Base-by-base conservation (phyloP, 139 green algal genomes). In the Astrephomene gubernaculifera region DNA sequence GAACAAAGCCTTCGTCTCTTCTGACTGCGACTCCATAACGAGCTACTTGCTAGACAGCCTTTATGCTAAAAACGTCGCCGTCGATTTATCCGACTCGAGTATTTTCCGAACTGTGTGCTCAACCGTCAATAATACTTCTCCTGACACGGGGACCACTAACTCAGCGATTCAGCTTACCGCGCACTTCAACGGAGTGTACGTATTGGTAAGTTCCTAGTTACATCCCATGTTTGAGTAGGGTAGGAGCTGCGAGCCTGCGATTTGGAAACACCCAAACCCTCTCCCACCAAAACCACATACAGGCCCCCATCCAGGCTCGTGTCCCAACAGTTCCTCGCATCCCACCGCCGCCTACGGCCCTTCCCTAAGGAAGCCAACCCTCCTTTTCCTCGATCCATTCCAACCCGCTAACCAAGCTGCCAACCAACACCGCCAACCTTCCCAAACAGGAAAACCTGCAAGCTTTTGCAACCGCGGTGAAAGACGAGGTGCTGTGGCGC, bases 401-500 rank as follows among this genome's bases (percentile, higher is more conserved):
- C 57, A 33, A 24, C 12, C 57, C 57, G 5, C n/a, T 24, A 65
- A 19, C 14, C 57, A 65, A 5, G 21, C 21, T 5, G 17, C 14
- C 57, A 65, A 25, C 17, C 57, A 9, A n/a, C 21, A 19, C 57
- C 29, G 44, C n/a, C 44, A 27, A 9, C 49, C 35, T 7, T 27
- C 44, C 3, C 71, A 10, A 45, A 2, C 53, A 75, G 78, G 78
- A 84, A 8, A 74, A 84, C 63, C 43, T 84, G 2, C 25, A 63
- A 0, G 1, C 33, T 9, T 84, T 52, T 21, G 4, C 61, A 7
- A 39, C 0, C 12, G 61, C 78, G 22, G 27, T 84, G 17, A 61
- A 44, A 1, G 43, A 84, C 44, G 78, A 84, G 63, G 21, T 75
- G 41, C 78, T 84, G 41, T 84, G 78, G 78, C 61, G 61, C 22